A percentile compares a stretch with the other conserved stretches of the same genome.
Evolutionary conservation across 495 filamentous ascomycete species (phyloP).

Genomic region (Penicillium paxilli): DNA sequence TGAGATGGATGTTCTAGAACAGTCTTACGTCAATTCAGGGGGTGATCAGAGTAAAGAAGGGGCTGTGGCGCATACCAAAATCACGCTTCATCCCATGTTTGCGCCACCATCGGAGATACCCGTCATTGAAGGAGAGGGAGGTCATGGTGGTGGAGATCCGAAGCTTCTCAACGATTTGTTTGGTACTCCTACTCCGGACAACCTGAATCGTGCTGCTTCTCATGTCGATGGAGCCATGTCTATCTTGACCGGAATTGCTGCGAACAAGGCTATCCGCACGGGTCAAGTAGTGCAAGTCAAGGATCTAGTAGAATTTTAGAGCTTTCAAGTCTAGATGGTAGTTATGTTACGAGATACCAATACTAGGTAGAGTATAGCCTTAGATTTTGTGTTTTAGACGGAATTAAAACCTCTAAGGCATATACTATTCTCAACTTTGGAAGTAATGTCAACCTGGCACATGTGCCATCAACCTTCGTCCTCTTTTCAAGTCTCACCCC

Average conservation of each 20-base stretch:
- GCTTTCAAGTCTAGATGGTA: neutral
- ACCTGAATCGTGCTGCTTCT: slow-evolving; percentile 25
- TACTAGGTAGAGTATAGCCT: too few species aligned
- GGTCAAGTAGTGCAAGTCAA: slow-evolving; percentile 36
- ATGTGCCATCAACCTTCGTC: too few species aligned
- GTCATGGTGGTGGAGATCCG: slow-evolving; percentile 36
- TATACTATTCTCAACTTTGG: neutral
- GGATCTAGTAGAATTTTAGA: slow-evolving; percentile 24
- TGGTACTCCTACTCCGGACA: slow-evolving; percentile 20
- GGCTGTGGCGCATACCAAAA: slow-evolving; percentile 43
- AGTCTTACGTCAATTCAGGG: slow-evolving; percentile 35
- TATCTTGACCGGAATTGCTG: slow-evolving; percentile 58
- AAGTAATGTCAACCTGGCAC: too few species aligned
- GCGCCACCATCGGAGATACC: slow-evolving; percentile 28
- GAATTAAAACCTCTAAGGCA: too few species aligned
- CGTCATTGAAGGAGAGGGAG: slow-evolving; percentile 22
- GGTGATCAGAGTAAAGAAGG: slow-evolving; percentile 33
- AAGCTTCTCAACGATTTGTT: slow-evolving; percentile 32
- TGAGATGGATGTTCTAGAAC: slow-evolving; percentile 36
- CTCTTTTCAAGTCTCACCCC: too few species aligned
- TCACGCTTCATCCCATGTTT: slow-evolving; percentile 39
- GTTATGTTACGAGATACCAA: too few species aligned
- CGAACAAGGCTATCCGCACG: slow-evolving; percentile 55
- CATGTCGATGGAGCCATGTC: slow-evolving; percentile 57
- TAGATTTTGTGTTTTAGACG: too few species aligned